Conservation (phyloP, 768 basidiomycete genomes). For the Pulveroboletus sp. region DNA sequence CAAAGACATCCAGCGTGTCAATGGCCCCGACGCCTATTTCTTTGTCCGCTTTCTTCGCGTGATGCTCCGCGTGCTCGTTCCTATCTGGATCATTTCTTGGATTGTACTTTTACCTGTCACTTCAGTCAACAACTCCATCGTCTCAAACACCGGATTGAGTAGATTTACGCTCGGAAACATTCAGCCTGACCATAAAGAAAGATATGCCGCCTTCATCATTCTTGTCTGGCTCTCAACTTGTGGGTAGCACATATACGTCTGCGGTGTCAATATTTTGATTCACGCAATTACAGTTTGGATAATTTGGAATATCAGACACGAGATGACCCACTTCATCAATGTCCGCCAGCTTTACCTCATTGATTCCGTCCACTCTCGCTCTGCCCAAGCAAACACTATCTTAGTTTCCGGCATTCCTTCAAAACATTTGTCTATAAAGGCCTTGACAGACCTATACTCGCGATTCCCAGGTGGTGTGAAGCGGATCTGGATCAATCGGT, state of each 20-base stretch:
- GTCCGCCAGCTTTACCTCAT: conserved; percentile 84
- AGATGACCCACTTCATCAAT: conserved; percentile 78
- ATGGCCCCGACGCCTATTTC: conserved; percentile 91
- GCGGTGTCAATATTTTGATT: background rate
- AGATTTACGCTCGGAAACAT: conserved; percentile 84
- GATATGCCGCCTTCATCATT: conserved; percentile 80
- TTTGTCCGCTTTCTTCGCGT: conserved; percentile 88
- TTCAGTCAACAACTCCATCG: conserved; percentile 47
- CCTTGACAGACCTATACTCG: conserved; percentile 68
- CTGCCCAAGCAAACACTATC: conserved; percentile 86
- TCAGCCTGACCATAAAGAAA: conserved; percentile 38
- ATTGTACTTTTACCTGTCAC: conserved; percentile 76
- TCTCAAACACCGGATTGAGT: conserved; percentile 56
- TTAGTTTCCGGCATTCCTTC: conserved; percentile 87
- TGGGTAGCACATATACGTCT: conserved; percentile 35
- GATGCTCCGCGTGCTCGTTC: conserved; percentile 78
- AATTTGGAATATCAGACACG: conserved; percentile 73
- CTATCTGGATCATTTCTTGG: conserved; percentile 94
- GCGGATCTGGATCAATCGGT: conserved; percentile 91
- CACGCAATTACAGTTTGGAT: conserved; percentile 63
- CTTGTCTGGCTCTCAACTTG: conserved; percentile 77
- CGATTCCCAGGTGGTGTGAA: conserved; percentile 88
- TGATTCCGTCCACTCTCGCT: conserved; percentile 64
- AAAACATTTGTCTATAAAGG: conserved; percentile 69
- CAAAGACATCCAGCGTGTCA: conserved; percentile 57